Base-by-base conservation (phyloP, 345 rosid species). In the Limnanthes douglasii region DNA sequence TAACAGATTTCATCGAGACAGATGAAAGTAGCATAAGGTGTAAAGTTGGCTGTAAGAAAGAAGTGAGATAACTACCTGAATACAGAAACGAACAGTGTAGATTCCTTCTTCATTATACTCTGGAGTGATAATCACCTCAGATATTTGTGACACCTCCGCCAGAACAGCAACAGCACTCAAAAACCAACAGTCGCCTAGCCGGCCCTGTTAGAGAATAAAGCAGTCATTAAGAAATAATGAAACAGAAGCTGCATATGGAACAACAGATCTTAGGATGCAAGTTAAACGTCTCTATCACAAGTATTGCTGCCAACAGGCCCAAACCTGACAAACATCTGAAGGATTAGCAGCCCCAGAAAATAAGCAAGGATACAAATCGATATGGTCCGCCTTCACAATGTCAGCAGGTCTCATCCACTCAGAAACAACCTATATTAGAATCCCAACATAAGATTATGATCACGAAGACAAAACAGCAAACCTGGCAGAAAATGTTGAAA, bases 311-410 rank as follows among this genome's bases (percentile, higher is more conserved):
- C 34, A 39, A 31, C 28, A 44, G 17, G 37, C 24, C 20, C 63
- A 51, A 55, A 92, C 99, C 99, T 92, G 99, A 56, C 96, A 92
- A 72, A 92, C 99, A 69, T 92, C 96, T 23, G 99, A 85, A 2
- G 99, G 94, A 61, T 92, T 78, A 20, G 85, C 93, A 51, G 65
- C 58, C 57, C 94, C 96, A 45, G 86, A 78, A 64, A 81, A 78
- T 51, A 92, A 70, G 75, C 95, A 92, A 15, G 96, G 96, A n/a
- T 1, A 53, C 24, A 65, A 63, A 51, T 65, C 81, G 18, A 59
- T 33, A 45, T 50, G 70, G 41, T 53, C 64, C 51, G 75, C 88
- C 65, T 64, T 69, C 35, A 73, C 66, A 52, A 92, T 67, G 41
- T 81, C 85, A 61, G 60, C 77, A 46, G 99, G 96, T 57, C 96